A percentile compares a stretch with the other conserved stretches of the same genome.
Evolutionary conservation across 805 yeast species (phyloP).

Genomic region (Candida hungchunana): DNA sequence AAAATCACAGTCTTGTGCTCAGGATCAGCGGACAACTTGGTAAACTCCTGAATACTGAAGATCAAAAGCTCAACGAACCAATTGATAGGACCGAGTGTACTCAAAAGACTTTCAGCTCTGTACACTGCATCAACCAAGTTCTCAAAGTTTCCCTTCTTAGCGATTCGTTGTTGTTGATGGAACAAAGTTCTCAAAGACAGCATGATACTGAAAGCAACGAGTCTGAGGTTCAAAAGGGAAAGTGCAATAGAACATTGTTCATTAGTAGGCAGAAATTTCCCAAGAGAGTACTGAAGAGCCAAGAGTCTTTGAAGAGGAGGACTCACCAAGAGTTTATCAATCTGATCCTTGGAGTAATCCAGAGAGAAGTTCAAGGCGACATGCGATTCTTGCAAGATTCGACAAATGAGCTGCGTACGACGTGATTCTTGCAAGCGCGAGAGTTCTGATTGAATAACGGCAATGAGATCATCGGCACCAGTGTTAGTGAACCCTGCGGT

Average conservation of each 20-base stretch:
- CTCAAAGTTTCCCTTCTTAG: constrained; percentile 41
- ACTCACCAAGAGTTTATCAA: constrained; percentile 68
- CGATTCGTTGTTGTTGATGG: constrained; percentile 57
- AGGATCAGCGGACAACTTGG: constrained; percentile 35
- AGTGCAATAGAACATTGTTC: constrained; percentile 32
- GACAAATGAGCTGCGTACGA: constrained; percentile 33
- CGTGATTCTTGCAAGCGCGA: constrained; percentile 23
- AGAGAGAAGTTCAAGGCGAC: constrained; percentile 69
- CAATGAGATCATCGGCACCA: constrained; percentile 66
- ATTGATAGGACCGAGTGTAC: constrained; percentile 70
- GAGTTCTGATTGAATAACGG: constrained; percentile 48
- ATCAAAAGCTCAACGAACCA: constrained; percentile 84
- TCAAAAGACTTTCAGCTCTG: constrained; percentile 59
- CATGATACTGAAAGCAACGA: constrained; percentile 68
- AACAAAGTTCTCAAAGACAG: constrained; percentile 54
- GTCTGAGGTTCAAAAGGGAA: constrained; percentile 62
- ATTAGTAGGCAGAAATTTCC: constrained; percentile 33
- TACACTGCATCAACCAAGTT: constrained; percentile 46
- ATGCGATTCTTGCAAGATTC: constrained; percentile 63
- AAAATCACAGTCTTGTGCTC: constrained; percentile 39
- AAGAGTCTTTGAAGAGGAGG: constrained; percentile 75
- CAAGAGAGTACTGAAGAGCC: constrained; percentile 64
- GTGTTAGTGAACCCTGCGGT: constrained; percentile 64
- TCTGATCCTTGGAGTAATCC: constrained; percentile 66
- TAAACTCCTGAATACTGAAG: constrained; percentile 66